Conservation (phyloP, 2,329 filamentous ascomycete genomes). For the Elsinoe perseae region DNA sequence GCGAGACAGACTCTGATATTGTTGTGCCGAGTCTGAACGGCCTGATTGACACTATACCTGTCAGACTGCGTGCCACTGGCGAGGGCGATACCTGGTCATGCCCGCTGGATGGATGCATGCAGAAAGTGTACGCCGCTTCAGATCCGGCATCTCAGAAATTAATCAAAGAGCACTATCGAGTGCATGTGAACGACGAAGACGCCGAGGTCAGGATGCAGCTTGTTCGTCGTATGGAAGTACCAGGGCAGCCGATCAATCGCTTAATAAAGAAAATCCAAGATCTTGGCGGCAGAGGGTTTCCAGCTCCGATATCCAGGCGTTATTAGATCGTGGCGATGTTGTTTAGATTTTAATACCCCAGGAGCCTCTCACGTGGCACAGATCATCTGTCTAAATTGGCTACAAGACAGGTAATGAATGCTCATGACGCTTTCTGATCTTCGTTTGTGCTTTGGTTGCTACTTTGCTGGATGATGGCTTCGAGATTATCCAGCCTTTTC, state of each 20-base stretch:
- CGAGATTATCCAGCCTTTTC: conserved; percentile 72
- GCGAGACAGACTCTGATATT: conserved; percentile 4
- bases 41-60: neutral
- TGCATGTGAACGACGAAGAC: conserved; percentile 52
- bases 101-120: conserved; percentile 55
- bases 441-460: conserved; percentile 13
- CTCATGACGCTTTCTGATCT: conserved; percentile 10
- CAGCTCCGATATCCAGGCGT: conserved; percentile 16
- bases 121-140: conserved; percentile 56
- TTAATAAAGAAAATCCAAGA: conserved; percentile 42
- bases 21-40: neutral
- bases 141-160: conserved; percentile 47
- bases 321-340: conserved; percentile 16
- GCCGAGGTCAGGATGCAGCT: conserved; percentile 37
- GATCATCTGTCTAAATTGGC: neutral
- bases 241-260: conserved; percentile 38
- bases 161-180: conserved; percentile 54
- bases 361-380: neutral
- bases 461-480: conserved; percentile 57
- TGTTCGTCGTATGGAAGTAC: conserved; percentile 50
- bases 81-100: conserved; percentile 55
- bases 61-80: neutral
- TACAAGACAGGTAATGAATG: neutral
- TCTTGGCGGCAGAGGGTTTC: conserved; percentile 28
- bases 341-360: conserved; percentile 13